Base-by-base conservation (phyloP, 2,329 filamentous ascomycete species). In the Pseudogymnoascus sp. region DNA sequence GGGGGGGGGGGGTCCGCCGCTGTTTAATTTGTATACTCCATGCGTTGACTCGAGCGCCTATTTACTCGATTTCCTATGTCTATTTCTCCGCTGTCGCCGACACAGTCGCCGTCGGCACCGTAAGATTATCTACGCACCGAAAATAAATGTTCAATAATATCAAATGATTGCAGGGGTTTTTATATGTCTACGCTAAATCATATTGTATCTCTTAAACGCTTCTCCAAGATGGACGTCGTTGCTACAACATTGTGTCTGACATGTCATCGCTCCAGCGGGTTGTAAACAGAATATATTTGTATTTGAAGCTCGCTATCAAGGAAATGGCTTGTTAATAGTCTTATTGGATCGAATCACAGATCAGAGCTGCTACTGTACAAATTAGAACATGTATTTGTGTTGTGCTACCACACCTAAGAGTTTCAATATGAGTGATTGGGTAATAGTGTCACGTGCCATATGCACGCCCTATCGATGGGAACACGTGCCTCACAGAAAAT, bases 381-480 rank as follows among this genome's bases (percentile, higher is more conserved):
- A 19, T 28, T 12, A 23, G 10, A 23, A n/a, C 39, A 26, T 9
- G 2, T 45, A 10, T 45, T 45, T 26, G 8, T 28, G 26, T 28
- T 28, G 4, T 28, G 5, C 26, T 28, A 9, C 26, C 26, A 8
- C 26, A 7, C 26, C 26, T 28, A 8, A 28, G 30, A 34, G 18
- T 41, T 18, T 9, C 15, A 19, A 19, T 12, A 45, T 45, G 39
- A 26, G 39, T 19, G 45, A 52, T 52, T 52, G n/a, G 45, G 45
- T 30, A 52, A 30, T 9, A 28, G 13, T 12, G 86, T 88, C 57
- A 52, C 45, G 45, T 52, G 45, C 23, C 45, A 30, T 13, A 18
- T 52, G 15, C 45, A 12, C 2, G 13, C 28, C 45, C 76, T 79
- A 66, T 74, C 79, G 63, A 74, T 77, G 13, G 60, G 63, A 48